phyloP scores from a whole-genome alignment of 2,329 filamentous ascomycete species.

The Tolypocladium guangdongense region DNA sequence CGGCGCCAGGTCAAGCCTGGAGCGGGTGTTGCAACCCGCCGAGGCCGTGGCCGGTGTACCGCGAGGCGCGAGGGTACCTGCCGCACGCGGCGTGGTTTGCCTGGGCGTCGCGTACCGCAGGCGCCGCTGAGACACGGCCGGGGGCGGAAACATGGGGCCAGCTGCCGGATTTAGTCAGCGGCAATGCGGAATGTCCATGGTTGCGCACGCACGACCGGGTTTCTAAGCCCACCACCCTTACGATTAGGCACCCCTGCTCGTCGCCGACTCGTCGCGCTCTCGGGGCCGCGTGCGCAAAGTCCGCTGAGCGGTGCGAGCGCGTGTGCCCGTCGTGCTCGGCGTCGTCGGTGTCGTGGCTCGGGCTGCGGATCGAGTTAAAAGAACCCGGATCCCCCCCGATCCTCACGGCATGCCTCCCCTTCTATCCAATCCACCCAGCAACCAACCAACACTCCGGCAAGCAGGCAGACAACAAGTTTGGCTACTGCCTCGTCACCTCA shows the following conservation, averaged over 20 bases:
- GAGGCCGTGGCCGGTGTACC: constrained; percentile 1
- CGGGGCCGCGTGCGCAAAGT: constrained; percentile 22
- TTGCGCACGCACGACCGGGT: not conserved
- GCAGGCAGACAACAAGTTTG: not conserved
- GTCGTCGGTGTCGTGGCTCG: constrained; percentile 5
- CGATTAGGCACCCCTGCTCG: not conserved
- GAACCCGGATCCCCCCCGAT: constrained; percentile 10
- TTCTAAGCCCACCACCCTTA: not conserved
- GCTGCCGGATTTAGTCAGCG: constrained; percentile 10
- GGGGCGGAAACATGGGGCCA: not conserved
- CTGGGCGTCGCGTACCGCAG: constrained; percentile 2
- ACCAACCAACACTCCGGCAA: not conserved
- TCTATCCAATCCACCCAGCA: not conserved
- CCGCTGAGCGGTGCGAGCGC: constrained; percentile 13
- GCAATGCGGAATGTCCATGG: constrained; percentile 5
- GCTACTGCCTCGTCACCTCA: constrained; percentile 12
- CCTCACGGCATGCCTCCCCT: not conserved
- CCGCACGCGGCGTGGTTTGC: not conserved
- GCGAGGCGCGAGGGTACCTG: constrained; percentile 3
- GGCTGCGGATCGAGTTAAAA: constrained; percentile 10
- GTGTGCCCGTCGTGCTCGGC: constrained; percentile 4
- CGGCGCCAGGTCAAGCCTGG: not conserved
- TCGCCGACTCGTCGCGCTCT: constrained; percentile 11
- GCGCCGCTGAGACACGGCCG: constrained; percentile 3
- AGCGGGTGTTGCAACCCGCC: not conserved